Evolutionary conservation across 73 alveolate genomes (phyloP), one percentile per base, ranked within the genome.

Genomic region (Paramecium sonneborni): DNA sequence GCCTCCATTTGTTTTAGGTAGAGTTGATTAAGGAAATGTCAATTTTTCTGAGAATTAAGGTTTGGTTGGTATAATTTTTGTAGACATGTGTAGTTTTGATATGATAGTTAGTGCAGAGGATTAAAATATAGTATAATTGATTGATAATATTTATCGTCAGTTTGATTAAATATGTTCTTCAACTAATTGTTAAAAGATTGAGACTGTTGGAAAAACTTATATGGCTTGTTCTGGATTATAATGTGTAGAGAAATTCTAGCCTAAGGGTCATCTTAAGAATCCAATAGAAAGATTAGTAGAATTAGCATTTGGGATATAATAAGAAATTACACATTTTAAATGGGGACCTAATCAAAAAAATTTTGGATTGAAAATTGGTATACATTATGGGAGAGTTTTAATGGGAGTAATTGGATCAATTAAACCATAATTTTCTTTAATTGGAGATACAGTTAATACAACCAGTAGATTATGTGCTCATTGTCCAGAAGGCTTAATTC

Each of bases 361-460:
- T 20, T 38, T 86, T 35, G 74, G 55, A 4, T 97, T 97, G 39
- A 97, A 97, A 94, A 97, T 97, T 15, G 99, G 99, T 23, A 97
- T 98, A 35, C 99, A 98, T 93, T 96, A 95, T 91, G 99, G 99
- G 5, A 92, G 96, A 48, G 99, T 98, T 1, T 95, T 97, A 52
- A 97, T 99, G 26, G 99, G 99, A 10, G 99, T 98, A 52, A 98
- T 98, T 12, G 99, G 99, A 8, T 96, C 97, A 34, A 98, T 95
- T 85, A 98, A 98, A 56, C 99, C 99, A 1, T 96, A 98, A 90
- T 98, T 98, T 95, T 96, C 99, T 10, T 92, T 98, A 38, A 95
- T 98, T 24, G 99, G 99, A 23, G 99, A 97, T 86, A 96, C 99
- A 12, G 99, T 98, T 1, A 98, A 98, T 92, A 98, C 99, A 18